These are phyloP conservation scores for Warburgia ugandensis DNA, from an alignment of 164 flowering plant species.

Conservation along the genomic window DNA sequence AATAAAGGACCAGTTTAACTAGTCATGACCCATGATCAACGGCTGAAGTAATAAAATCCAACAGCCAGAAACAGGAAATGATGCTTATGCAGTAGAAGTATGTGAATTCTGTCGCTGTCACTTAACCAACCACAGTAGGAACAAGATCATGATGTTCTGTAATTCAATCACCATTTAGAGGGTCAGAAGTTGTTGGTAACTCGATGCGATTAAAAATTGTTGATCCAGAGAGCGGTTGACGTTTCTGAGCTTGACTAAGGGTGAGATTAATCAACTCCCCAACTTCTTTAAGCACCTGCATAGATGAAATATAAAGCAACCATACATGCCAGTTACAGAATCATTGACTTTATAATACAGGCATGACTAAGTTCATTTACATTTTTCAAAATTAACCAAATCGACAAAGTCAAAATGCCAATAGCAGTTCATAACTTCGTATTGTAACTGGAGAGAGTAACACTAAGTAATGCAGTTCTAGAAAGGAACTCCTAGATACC, in stretches of 20 bases:
- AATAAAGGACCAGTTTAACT: background rate
- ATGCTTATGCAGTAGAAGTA: background rate
- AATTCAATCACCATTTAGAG: constrained; percentile 59
- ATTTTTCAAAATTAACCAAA: too few relatives aligned
- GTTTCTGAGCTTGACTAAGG: constrained; percentile 63
- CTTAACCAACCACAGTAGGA: background rate
- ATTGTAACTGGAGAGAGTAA: too few relatives aligned
- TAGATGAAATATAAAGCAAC: background rate
- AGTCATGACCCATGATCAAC: too few relatives aligned
- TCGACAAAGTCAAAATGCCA: too few relatives aligned
- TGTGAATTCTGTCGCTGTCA: background rate
- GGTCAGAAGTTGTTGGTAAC: constrained; percentile 57
- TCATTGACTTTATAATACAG: too few relatives aligned
- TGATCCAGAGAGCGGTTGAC: constrained; percentile 69
- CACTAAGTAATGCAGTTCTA: too few relatives aligned
- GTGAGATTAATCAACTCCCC: constrained; percentile 57
- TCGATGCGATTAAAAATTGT: constrained; percentile 90
- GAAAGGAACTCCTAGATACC: too few relatives aligned
- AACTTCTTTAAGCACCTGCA: constrained; percentile 84
- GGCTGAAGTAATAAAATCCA: constrained; percentile 8
- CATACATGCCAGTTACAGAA: too few relatives aligned
- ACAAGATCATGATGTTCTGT: constrained; percentile 1
- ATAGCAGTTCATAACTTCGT: too few relatives aligned
- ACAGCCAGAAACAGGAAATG: background rate
- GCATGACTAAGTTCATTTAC: too few relatives aligned